These are phyloP conservation scores for Talaromyces sp. DNA, from an alignment of 2,329 filamentous ascomycete species.

Conservation along the genomic window DNA sequence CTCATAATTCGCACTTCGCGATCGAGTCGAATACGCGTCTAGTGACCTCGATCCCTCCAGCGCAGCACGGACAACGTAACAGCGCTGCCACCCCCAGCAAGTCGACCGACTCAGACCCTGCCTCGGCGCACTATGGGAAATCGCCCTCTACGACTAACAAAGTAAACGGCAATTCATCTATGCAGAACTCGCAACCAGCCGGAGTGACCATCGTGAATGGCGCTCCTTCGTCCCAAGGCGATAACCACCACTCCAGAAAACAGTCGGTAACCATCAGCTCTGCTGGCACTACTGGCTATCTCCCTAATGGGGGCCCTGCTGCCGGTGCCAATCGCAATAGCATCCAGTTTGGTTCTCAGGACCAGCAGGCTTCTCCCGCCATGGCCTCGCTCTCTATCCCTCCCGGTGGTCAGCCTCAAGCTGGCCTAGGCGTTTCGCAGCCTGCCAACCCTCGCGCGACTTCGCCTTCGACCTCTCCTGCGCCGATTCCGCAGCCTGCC, in stretches of 20 bases:
- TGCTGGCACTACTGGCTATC: conserved; percentile 68
- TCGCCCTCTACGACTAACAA: conserved; percentile 55
- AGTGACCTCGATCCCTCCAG: conserved; percentile 55
- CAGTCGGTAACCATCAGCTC: conserved; percentile 87
- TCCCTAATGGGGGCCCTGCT: conserved; percentile 68
- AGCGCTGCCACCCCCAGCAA: conserved; percentile 60
- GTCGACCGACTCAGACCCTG: conserved; percentile 46
- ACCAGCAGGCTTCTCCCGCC: conserved; percentile 57
- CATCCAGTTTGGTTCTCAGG: conserved; percentile 76
- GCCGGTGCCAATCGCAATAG: conserved; percentile 42
- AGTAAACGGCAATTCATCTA: conserved; percentile 70
- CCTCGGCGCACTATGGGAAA: conserved; percentile 51
- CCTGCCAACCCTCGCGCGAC: conserved; percentile 65
- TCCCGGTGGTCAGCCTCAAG: conserved; percentile 35
- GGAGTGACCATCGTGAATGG: conserved; percentile 64
- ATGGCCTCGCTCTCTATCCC: conserved; percentile 54
- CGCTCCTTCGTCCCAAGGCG: conserved; percentile 41
- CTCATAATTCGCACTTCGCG: neutral
- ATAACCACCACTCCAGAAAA: conserved; percentile 68
- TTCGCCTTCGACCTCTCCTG: conserved; percentile 82
- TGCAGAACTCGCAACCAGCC: conserved; percentile 39
- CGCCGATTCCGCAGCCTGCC: conserved; percentile 83
- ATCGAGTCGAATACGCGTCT: neutral
- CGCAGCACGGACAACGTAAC: conserved; percentile 44
- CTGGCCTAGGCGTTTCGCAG: conserved; percentile 43